phyloP scores from a whole-genome alignment of 2,329 filamentous ascomycete genomes.

The Plectosphaerella sp. region DNA sequence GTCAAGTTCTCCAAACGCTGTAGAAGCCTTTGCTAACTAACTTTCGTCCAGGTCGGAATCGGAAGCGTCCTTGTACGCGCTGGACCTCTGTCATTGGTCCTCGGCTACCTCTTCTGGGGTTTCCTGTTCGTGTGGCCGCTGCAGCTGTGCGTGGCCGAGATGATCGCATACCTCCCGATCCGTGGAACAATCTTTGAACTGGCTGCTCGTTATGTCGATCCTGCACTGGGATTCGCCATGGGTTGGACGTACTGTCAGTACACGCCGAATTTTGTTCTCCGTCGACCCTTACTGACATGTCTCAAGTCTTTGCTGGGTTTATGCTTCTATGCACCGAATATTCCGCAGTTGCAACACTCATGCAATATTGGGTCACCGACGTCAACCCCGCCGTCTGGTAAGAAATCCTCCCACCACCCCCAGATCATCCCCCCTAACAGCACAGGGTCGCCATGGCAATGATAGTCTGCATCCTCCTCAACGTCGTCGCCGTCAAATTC shows the following conservation, averaged over 20 bases:
- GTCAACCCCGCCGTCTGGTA: neutral
- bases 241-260: conserved; percentile 33
- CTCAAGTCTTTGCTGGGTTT: conserved; percentile 31
- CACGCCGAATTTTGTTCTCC: too few relatives aligned
- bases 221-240: conserved; percentile 51
- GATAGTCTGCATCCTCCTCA: conserved; percentile 39
- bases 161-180: conserved; percentile 52
- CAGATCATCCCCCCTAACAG: conserved; percentile 26
- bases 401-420: neutral
- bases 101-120: conserved; percentile 40
- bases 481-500: conserved; percentile 39
- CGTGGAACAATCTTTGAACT: conserved; percentile 51
- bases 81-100: conserved; percentile 37
- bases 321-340: conserved; percentile 42
- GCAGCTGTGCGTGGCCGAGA: conserved; percentile 48
- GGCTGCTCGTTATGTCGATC: conserved; percentile 50
- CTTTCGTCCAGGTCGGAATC: conserved; percentile 28
- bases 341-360: conserved; percentile 37
- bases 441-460: conserved; percentile 45
- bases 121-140: conserved; percentile 37
- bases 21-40: neutral
- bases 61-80: conserved; percentile 35
- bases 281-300: conserved; percentile 21
- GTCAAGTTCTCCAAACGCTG: neutral
- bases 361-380: conserved; percentile 32